A percentile compares a stretch with the other conserved stretches of the same genome.
Conservation (phyloP, 1,139 yeast genomes). For the Yamadazyma mexicana region DNA sequence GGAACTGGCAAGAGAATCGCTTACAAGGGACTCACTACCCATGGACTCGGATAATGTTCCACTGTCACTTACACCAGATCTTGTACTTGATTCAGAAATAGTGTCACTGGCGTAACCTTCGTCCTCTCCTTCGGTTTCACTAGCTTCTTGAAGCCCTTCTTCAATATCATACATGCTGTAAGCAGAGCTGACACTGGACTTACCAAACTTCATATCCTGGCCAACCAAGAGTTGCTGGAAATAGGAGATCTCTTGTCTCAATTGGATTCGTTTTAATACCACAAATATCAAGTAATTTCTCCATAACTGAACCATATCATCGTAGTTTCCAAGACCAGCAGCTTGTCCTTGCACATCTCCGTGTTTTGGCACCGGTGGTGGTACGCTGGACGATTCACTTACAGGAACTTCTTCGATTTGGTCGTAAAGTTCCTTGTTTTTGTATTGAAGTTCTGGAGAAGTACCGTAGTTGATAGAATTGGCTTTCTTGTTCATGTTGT, state of each 20-base stretch:
- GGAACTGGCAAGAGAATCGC: background rate
- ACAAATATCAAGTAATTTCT: constrained; percentile 36
- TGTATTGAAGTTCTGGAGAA: constrained; percentile 4
- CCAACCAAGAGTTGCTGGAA: constrained; percentile 31
- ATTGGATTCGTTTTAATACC: constrained; percentile 37
- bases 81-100: constrained; percentile 1
- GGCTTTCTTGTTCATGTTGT: constrained; percentile 15
- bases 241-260: constrained; percentile 42
- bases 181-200: constrained; percentile 10
- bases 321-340: constrained; percentile 12
- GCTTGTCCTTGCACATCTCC: constrained; percentile 8
- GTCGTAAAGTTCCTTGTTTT: constrained; percentile 8
- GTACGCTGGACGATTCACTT: constrained; percentile 20
- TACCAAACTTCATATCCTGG: constrained; percentile 14
- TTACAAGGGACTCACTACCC: background rate
- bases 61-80: background rate
- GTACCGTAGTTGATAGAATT: constrained; percentile 20
- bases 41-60: constrained; percentile 7
- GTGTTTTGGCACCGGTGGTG: constrained; percentile 31
- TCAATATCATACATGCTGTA: constrained; percentile 11
- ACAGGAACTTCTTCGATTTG: constrained; percentile 20
- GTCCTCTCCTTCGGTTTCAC: constrained; percentile 1
- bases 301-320: constrained; percentile 34
- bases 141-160: constrained; percentile 5
- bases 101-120: constrained; percentile 6